Evolutionary conservation across 2,329 filamentous ascomycete genomes (phyloP).

Genomic region (Fusarium sp.): DNA sequence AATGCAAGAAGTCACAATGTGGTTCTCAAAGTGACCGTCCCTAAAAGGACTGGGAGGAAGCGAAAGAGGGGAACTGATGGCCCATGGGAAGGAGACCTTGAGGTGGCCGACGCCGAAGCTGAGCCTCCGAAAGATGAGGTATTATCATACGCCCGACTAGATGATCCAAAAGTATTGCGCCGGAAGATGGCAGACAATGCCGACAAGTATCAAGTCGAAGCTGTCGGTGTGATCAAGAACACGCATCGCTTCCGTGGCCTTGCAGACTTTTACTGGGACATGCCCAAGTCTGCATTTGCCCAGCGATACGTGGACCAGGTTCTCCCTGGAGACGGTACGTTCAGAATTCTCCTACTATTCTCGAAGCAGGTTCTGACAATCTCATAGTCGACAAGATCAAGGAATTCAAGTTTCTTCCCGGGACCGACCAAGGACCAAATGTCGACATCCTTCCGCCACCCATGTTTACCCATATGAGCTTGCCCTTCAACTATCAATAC

Average conservation of each 20-base stretch:
- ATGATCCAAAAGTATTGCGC: constrained; percentile 67
- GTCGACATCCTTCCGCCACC: constrained; percentile 84
- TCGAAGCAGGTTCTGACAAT: background rate
- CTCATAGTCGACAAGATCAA: constrained; percentile 61
- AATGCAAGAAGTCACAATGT: constrained; percentile 84
- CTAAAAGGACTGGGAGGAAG: constrained; percentile 87
- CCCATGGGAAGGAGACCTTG: constrained; percentile 66
- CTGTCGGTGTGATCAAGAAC: constrained; percentile 78
- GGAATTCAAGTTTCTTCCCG: constrained; percentile 74
- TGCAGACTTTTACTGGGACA: constrained; percentile 88
- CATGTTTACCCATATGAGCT: constrained; percentile 77
- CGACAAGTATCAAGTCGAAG: constrained; percentile 73
- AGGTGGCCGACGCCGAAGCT: constrained; percentile 44
- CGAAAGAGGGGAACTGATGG: constrained; percentile 81
- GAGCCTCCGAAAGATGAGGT: constrained; percentile 43
- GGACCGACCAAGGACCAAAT: constrained; percentile 67
- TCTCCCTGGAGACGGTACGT: constrained; percentile 75
- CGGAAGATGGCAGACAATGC: constrained; percentile 78
- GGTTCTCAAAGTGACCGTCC: constrained; percentile 86
- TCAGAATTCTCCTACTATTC: too few relatives aligned
- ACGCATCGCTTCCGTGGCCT: constrained; percentile 90
- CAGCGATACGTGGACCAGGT: constrained; percentile 77
- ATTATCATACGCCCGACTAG: constrained; percentile 59
- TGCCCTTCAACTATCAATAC: constrained; percentile 85
- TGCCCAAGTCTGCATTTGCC: constrained; percentile 75